Evolutionary conservation across 129 eudicot species (phyloP), one percentile per base, ranked within the genome.

Genomic region (Ambrosia trifida): DNA sequence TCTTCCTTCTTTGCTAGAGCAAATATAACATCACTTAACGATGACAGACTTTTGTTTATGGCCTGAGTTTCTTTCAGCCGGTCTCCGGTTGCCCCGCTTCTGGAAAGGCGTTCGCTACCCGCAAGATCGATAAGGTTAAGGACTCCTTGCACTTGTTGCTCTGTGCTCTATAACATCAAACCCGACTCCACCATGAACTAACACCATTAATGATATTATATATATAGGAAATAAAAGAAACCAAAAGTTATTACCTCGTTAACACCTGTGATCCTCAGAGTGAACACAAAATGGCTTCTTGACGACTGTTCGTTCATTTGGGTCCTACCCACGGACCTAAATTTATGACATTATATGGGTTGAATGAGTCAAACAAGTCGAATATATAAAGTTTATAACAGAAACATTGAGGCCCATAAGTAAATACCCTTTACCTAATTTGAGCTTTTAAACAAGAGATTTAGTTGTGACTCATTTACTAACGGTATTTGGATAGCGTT

Each of bases 241-340:
- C n/a, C 69, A 16, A 4, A 41, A 52, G 44, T 14, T n/a, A 3
- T 14, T 83, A 95, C 99, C 97, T 90, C 95, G 38, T 95, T 90
- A 59, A 84, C 76, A 17, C 97, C 99, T 0, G 58, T 56, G 84
- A 95, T 95, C 77, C 97, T 84, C 17, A 95, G 47, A 8, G 99
- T 95, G 83, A 95, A 95, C 44, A 95, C 99, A 81, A 95, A 90
- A 85, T 95, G 99, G 76, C 99, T 95, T 82, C 99, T 84, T 3
- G 99, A 95, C 7, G 99, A 95, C 36, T 95, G 96, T 71, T 95
- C 99, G 59, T 90, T 95, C 97, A 95, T 95, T 63, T 95, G 97
- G 59, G 99, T 95, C 85, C 83, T 90, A 50, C 97, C 99, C 1
- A 95, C 99, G 24, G 99, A 95, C 89, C 99, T 95, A 78, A 67